Percentiles rank a stretch among this genome's conserved stretches.
These are phyloP conservation scores for Boletus vinaceobasis DNA, from an alignment of 768 basidiomycete genomes.

Conservation along the genomic window DNA sequence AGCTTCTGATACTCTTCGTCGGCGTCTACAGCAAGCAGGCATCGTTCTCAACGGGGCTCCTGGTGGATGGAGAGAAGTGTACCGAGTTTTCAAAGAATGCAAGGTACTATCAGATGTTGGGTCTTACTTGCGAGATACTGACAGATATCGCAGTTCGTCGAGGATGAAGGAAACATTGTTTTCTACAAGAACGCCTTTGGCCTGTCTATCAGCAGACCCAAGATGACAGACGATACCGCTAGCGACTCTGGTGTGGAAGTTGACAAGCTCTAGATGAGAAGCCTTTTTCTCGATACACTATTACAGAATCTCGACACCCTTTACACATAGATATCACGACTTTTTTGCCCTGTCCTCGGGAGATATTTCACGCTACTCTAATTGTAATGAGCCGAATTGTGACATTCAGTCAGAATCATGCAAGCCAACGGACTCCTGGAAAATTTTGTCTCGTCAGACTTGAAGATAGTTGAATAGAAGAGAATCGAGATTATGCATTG, in stretches of 20 bases:
- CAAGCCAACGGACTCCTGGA: too few relatives aligned
- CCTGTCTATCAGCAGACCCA: conserved; percentile 65
- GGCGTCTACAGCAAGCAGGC: conserved; percentile 57
- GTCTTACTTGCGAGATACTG: background rate
- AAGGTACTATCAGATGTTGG: conserved; percentile 41
- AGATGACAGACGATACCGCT: conserved; percentile 54
- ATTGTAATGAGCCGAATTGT: background rate
- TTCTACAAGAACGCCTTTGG: conserved; percentile 91
- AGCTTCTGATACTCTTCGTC: conserved; percentile 80
- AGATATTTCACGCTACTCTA: background rate
- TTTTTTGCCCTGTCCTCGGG: background rate
- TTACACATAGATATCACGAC: conserved; percentile 10
- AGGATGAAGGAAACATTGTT: conserved; percentile 86
- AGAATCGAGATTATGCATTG: too few relatives aligned
- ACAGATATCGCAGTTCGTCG: conserved; percentile 64
- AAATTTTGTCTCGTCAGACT: too few relatives aligned
- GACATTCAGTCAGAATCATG: background rate
- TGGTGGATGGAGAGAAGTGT: conserved; percentile 76
- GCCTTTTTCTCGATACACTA: background rate
- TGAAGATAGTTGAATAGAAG: too few relatives aligned
- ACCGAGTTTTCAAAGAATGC: conserved; percentile 76
- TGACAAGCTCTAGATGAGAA: conserved; percentile 32
- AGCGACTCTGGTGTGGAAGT: conserved; percentile 70
- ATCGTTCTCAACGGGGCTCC: conserved; percentile 67
- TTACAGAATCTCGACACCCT: background rate